Conservation (phyloP, 2,329 filamentous ascomycete species). For the Aulographum hederae region DNA sequence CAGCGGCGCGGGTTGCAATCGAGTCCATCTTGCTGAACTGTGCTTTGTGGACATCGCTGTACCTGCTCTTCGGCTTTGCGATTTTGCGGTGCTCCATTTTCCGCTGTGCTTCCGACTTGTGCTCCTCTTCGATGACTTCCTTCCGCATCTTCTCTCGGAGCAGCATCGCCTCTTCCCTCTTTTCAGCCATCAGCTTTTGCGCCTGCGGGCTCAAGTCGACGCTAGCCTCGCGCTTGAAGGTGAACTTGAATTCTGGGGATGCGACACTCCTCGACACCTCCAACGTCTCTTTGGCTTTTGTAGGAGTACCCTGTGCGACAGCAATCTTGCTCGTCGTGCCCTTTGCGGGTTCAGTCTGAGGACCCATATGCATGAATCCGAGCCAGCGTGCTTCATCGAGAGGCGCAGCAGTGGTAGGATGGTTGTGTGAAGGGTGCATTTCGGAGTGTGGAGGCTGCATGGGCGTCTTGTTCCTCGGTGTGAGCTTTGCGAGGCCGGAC, state of each 20-base stretch:
- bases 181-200: constrained; percentile 41
- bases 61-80: constrained; percentile 62
- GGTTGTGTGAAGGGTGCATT: constrained; percentile 80
- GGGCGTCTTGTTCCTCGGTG: constrained; percentile 46
- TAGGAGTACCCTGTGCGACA: constrained; percentile 41
- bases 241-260: constrained; percentile 47
- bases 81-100: constrained; percentile 44
- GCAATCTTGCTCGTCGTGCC: constrained; percentile 14
- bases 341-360: constrained; percentile 30
- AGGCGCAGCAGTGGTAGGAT: constrained; percentile 54
- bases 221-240: constrained; percentile 36
- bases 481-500: constrained; percentile 18
- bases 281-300: constrained; percentile 30
- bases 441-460: constrained; percentile 57
- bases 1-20: constrained; percentile 70
- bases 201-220: constrained; percentile 42
- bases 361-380: constrained; percentile 61
- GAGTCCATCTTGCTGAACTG: constrained; percentile 98
- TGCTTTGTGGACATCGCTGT: constrained; percentile 68
- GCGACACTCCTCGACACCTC: too few relatives aligned
- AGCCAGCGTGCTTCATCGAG: constrained; percentile 65
- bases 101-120: constrained; percentile 21
- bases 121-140: constrained; percentile 32
- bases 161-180: constrained; percentile 52
- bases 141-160: constrained; percentile 54